phyloP scores from a whole-genome alignment of 106 monocot species.

The Apostasia ramifera region DNA sequence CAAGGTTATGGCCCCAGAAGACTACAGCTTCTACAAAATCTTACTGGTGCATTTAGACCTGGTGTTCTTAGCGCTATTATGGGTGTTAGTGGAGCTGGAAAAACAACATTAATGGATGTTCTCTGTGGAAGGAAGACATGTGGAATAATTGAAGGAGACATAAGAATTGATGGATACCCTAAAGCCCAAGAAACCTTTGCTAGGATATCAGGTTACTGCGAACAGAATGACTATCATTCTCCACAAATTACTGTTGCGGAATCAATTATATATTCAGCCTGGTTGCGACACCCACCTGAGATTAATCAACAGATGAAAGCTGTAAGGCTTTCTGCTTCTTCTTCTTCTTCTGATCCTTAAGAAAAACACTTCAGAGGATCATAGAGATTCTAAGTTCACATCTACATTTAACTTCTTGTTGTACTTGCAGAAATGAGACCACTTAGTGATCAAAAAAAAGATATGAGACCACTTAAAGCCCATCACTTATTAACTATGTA shows the following conservation, averaged over 20 bases:
- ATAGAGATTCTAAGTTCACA: too few species aligned
- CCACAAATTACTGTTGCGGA: slow-evolving; percentile 42
- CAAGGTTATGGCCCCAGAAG: slow-evolving; percentile 21
- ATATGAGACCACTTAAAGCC: too few species aligned
- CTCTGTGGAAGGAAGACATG: slow-evolving; percentile 45
- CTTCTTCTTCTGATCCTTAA: too few species aligned
- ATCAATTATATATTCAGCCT: slow-evolving; percentile 38
- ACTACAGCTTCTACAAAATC: slow-evolving; percentile 32
- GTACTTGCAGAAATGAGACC: too few species aligned
- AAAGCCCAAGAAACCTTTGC: slow-evolving; percentile 42
- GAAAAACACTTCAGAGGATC: too few species aligned
- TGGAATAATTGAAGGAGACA: slow-evolving; percentile 39
- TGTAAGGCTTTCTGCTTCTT: slow-evolving; percentile 13
- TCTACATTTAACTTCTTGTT: too few species aligned
- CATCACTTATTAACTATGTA: too few species aligned
- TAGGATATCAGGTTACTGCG: slow-evolving; percentile 46
- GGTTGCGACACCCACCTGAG: slow-evolving; percentile 21
- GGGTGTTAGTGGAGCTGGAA: slow-evolving; percentile 52
- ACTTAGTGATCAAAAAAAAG: too few species aligned
- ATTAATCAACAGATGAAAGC: slow-evolving; percentile 21
- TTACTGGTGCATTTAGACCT: slow-evolving; percentile 39
- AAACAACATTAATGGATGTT: slow-evolving; percentile 54
- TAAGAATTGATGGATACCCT: slow-evolving; percentile 47
- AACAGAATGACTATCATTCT: slow-evolving; percentile 46
- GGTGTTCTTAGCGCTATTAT: slow-evolving; percentile 38